These are phyloP conservation scores for Phytopythium boreale DNA, from an alignment of 352 stramenopile genomes.

Conservation along the genomic window DNA sequence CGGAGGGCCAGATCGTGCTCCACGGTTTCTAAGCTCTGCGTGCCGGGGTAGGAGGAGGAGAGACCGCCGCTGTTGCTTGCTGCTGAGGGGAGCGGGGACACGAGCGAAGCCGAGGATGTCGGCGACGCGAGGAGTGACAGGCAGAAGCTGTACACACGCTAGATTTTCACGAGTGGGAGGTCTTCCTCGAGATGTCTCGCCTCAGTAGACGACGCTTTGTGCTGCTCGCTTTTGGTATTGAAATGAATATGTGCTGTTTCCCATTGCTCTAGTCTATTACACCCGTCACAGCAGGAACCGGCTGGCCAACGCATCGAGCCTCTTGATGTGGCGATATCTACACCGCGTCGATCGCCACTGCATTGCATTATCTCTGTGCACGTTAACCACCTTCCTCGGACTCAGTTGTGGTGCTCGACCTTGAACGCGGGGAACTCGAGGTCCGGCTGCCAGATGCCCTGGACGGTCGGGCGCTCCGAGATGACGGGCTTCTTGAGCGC, in stretches of 20 bases:
- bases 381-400: background rate
- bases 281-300: background rate
- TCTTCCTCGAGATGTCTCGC: background rate
- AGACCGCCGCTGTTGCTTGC: background rate
- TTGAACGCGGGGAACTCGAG: slow-evolving; percentile 85
- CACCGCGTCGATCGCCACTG: background rate
- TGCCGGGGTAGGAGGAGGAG: background rate
- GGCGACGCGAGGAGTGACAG: background rate
- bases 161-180: background rate
- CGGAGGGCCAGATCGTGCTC: slow-evolving; percentile 93
- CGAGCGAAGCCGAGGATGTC: background rate
- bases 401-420: slow-evolving; percentile 51
- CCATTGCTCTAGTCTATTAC: background rate
- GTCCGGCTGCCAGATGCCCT: slow-evolving; percentile 88
- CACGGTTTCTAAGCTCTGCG: slow-evolving; percentile 95
- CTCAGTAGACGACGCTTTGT: slow-evolving; percentile 7
- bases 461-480: slow-evolving; percentile 75
- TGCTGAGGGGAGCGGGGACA: background rate
- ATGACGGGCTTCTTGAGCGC: slow-evolving; percentile 81
- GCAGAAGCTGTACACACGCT: background rate
- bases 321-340: background rate
- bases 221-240: slow-evolving; percentile 1
- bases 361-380: slow-evolving; percentile 1
- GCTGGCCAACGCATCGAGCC: background rate
- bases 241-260: slow-evolving; percentile 10